Percentiles rank a stretch among this genome's conserved stretches.
These are phyloP conservation scores for Suhomyces pyralidae DNA, from an alignment of 805 yeast species.

Conservation along the genomic window DNA sequence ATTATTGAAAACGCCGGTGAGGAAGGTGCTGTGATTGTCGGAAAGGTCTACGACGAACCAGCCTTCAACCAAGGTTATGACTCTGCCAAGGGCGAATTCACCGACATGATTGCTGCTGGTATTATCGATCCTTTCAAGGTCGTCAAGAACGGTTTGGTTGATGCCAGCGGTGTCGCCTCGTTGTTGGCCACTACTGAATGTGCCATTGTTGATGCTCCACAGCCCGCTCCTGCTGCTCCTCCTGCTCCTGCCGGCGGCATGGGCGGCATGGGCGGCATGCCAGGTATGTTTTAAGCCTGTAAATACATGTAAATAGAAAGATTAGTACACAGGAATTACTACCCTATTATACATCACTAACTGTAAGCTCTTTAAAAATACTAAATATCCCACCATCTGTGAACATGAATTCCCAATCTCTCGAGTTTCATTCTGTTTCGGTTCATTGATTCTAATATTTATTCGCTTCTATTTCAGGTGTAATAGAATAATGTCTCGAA, in stretches of 20 bases:
- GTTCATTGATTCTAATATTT: too few species aligned
- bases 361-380: too few species aligned
- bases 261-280: constrained; percentile 50
- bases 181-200: constrained; percentile 97
- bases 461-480: too few species aligned
- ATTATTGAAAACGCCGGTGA: constrained; percentile 96
- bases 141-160: constrained; percentile 91
- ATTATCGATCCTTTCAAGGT: constrained; percentile 98
- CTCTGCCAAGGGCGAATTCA: constrained; percentile 87
- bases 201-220: constrained; percentile 94
- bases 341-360: too few species aligned
- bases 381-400: too few species aligned
- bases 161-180: constrained; percentile 97
- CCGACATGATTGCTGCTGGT: constrained; percentile 95
- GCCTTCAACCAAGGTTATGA: constrained; percentile 91
- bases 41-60: constrained; percentile 66
- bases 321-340: too few species aligned
- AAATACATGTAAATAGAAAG: neutral
- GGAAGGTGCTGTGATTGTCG: constrained; percentile 95
- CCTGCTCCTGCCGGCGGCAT: constrained; percentile 48
- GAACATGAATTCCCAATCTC: too few species aligned
- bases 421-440: too few species aligned
- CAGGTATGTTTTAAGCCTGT: constrained; percentile 23
- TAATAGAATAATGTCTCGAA: too few species aligned
- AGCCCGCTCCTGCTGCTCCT: constrained; percentile 58